Conservation (phyloP, 2,329 filamentous ascomycete genomes). For the Onygenales sp. region DNA sequence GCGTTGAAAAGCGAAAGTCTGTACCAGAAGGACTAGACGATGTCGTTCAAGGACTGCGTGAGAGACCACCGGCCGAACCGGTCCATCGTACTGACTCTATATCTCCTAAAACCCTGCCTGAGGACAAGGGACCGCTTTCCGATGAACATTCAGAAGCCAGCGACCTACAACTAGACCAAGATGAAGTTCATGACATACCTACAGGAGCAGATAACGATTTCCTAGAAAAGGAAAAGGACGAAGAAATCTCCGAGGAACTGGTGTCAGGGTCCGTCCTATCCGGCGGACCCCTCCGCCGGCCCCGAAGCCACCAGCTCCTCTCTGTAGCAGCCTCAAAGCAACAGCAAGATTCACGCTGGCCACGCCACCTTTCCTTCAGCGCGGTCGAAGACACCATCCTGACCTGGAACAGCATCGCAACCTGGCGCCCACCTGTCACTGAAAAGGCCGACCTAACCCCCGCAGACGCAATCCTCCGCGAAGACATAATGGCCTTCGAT, state of each 20-base stretch:
- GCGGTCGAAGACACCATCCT: conserved; percentile 37
- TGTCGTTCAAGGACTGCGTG: neutral
- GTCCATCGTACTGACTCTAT: neutral
- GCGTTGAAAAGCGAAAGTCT: neutral
- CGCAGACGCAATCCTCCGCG: conserved; percentile 30
- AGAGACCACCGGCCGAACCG: neutral
- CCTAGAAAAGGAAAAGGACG: neutral
- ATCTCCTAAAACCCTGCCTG: neutral
- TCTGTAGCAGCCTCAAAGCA: conserved; percentile 11
- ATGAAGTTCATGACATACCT: neutral
- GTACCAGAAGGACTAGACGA: neutral
- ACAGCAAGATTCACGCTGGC: conserved; percentile 23
- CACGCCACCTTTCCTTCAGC: conserved; percentile 38
- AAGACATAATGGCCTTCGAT: conserved; percentile 30
- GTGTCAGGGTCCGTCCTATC: neutral
- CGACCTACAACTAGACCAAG: neutral
- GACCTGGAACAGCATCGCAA: conserved; percentile 23
- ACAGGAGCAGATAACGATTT: neutral
- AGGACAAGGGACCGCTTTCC: neutral
- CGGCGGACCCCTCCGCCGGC: conserved; percentile 19
- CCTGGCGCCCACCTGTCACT: conserved; percentile 20
- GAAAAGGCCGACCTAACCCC: conserved; percentile 28
- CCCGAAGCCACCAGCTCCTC: conserved; percentile 27
- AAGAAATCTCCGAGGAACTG: neutral
- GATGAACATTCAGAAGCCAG: neutral